Base-by-base conservation (phyloP, 345 rosid species). In the Microcos paniculata region DNA sequence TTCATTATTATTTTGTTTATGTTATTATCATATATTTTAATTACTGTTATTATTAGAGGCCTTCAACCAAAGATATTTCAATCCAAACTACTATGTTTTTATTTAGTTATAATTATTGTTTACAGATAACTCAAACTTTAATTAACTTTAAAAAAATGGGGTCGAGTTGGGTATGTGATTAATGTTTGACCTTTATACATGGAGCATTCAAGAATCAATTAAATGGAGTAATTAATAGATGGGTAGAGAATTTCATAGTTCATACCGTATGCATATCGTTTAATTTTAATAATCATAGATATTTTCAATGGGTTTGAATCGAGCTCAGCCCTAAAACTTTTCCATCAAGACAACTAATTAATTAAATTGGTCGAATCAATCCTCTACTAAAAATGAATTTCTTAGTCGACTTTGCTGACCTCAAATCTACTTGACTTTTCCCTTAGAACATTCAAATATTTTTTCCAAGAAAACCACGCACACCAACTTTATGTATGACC, bases 341-440 rank as follows among this genome's bases (percentile, higher is more conserved):
- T 58, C 49, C 4, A n/a, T 24, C 1, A 7, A 24, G 31, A 45
- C 2, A 66, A 26, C 21, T 24, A 66, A n/a, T n/a, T n/a, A 52
- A 43, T 66, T 14, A 35, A 66, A 43, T 66, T 7, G 55, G 45
- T 9, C 12, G 28, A 13, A 31, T 30, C 26, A 66, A 12, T 13
- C 26, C 33, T n/a, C n/a, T 7, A 4, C 35, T 7, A 24, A 66
- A 33, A 33, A 30, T 71, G 19, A 53, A 21, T 35, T 33, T 3
- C n/a, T 8, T 23, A 8, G 13, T 71, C 65, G 49, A 56, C 56
- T 58, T 72, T 58, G 26, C 45, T 72, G 76, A 72, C 76, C 21
- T 43, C 14, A 12, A 42, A 43, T 3, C 9, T 24, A 12, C 21
- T 23, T 66, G 30, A 66, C 71, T 62, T 33, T 16, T 12, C 10